Evolutionary conservation across 768 basidiomycete species (phyloP), one percentile per base, ranked within the genome.

Genomic region (Hygrophorus russula): DNA sequence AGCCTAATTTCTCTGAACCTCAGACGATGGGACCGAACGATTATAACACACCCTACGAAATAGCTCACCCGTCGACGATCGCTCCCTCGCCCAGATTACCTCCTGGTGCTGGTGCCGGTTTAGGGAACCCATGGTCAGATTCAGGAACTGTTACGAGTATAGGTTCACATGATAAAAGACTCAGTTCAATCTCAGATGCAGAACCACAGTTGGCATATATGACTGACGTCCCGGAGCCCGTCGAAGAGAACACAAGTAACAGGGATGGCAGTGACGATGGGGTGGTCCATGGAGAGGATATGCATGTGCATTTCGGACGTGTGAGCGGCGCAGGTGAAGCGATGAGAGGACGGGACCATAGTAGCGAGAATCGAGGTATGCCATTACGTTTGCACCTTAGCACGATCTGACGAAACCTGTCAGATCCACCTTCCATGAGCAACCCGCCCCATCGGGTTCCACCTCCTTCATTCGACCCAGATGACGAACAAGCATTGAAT

Each of bases 401-500:
- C 32, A 27, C 35, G 29, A 32, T 19, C 30, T 14, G 10, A 20
- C 9, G n/a, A 12, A 13, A 32, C 36, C 41, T 18, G 36, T 27
- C 10, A 27, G 29, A 15, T 5, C 2, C 34, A 17, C 2, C 15
- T 3, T 30, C 46, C n/a, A n/a, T n/a, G 1, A 34, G 18, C 19
- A 14, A 24, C 0, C 45, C 14, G 1, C 27, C 41, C 11, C 45
- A 46, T 9, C 58, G 55, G 14, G 54, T 72, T 2, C 66, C 70
- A 14, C 65, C 71, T 1, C 67, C 70, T 5, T 19, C 59, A 10
- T 40, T 66, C 19, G 60, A 60, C 28, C 48, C 60, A 12, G 63
- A 70, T 27, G 72, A 78, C 9, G 79, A 81, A 49, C 62, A 57
- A 2, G 66, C 65, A n/a, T 66, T 74, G 20, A 75, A 80, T 50